These are phyloP conservation scores for Polyporus arcularius DNA, from an alignment of 768 basidiomycete genomes.

Conservation along the genomic window DNA sequence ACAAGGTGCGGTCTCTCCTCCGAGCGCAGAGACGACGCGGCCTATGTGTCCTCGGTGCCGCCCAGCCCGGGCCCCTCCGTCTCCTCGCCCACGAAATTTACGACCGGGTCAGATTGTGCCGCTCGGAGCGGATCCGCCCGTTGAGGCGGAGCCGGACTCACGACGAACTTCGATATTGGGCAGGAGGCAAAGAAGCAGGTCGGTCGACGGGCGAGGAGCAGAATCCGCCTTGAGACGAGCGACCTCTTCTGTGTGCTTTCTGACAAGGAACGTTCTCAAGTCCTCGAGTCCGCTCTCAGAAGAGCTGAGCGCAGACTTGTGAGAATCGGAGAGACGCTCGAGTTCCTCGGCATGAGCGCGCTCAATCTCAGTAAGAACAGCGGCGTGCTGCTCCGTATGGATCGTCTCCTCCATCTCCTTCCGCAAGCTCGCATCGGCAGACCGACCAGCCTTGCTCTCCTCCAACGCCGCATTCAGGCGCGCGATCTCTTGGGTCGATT, in stretches of 20 bases:
- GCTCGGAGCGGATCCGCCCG: conserved; percentile 52
- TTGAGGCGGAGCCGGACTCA: conserved; percentile 37
- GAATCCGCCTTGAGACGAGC: conserved; percentile 39
- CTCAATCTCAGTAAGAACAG: conserved; percentile 55
- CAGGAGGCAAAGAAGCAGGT: conserved; percentile 21
- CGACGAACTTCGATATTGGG: conserved; percentile 36
- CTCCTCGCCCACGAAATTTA: conserved; percentile 95
- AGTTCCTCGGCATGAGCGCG: conserved; percentile 51
- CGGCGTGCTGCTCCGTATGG: conserved; percentile 53
- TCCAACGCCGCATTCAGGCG: conserved; percentile 44
- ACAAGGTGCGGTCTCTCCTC: too few relatives aligned
- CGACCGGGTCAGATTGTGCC: conserved; percentile 86
- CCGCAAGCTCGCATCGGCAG: conserved; percentile 38
- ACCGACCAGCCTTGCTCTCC: conserved; percentile 46
- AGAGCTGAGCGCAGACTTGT: conserved; percentile 42
- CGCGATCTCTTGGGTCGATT: conserved; percentile 53
- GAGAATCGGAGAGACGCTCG: conserved; percentile 47
- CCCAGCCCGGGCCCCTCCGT: conserved; percentile 79
- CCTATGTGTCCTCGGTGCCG: conserved; percentile 83
- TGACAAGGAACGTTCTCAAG: conserved; percentile 36
- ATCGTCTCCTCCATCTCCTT: conserved; percentile 52
- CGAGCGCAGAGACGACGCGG: conserved; percentile 86
- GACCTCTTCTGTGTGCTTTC: conserved; percentile 43
- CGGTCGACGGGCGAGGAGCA: too few relatives aligned
- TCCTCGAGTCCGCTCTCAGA: conserved; percentile 34